Conservation (phyloP, 2,329 filamentous ascomycete genomes). For the Penicillium concentricum region DNA sequence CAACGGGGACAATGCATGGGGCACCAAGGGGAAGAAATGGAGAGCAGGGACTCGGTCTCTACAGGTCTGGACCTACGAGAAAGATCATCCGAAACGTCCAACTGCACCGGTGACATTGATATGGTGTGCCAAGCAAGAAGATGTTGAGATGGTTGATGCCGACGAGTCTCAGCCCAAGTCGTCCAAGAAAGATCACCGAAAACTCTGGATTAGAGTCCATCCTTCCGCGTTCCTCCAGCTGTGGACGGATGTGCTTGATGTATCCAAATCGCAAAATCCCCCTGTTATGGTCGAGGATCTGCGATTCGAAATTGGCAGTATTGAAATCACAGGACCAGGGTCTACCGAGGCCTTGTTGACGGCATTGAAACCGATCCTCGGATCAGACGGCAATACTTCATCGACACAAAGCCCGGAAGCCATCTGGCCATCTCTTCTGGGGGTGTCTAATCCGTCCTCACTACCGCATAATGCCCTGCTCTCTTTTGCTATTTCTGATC, state of each 20-base stretch:
- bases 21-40: constrained; percentile 68
- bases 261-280: constrained; percentile 63
- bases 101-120: constrained; percentile 73
- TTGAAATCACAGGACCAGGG: constrained; percentile 68
- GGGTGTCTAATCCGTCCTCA: constrained; percentile 65
- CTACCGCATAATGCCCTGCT: constrained; percentile 70
- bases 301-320: constrained; percentile 70
- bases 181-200: constrained; percentile 45
- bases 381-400: constrained; percentile 16
- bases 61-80: constrained; percentile 59
- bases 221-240: constrained; percentile 70
- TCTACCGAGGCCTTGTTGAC: constrained; percentile 75
- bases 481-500: constrained; percentile 72
- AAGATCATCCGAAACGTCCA: constrained; percentile 52
- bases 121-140: constrained; percentile 61
- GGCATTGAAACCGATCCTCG: constrained; percentile 56
- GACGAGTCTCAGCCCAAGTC: constrained; percentile 14
- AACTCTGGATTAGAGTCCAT: constrained; percentile 72
- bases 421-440: constrained; percentile 44
- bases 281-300: constrained; percentile 63
- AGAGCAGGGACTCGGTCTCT: constrained; percentile 59
- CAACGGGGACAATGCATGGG: constrained; percentile 59
- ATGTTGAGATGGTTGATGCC: constrained; percentile 39
- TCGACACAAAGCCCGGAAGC: constrained; percentile 34
- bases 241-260: constrained; percentile 60